Base-by-base conservation (phyloP, 345 rosid genomes). In the Salix arbutifolia region DNA sequence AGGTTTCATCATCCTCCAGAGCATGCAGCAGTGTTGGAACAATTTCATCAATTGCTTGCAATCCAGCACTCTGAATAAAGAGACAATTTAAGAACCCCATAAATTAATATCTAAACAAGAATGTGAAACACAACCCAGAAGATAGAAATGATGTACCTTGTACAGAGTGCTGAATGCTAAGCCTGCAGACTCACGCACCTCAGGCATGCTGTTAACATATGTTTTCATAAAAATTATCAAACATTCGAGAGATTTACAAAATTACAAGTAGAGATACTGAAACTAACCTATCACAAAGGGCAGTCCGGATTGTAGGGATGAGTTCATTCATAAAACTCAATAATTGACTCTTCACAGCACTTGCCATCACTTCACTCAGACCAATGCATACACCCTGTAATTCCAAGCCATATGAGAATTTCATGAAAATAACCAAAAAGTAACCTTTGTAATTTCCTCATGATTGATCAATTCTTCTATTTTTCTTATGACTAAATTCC, bases 1-100 rank as follows among this genome's bases (percentile, higher is more conserved):
- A 93, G 65, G 91, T 90, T 77, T 88, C 86, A 83, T 92, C 95
- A 81, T 96, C 97, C 86, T 93, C 98, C 77, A 96, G 85, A 21
- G 98, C 97, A 89, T 87, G 97, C 80, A 96, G 75, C 85, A 96
- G 89, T 2, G 98, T 93, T 72, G 98, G 98, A 66, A 96, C 96
- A 78, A 96, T 96, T 87, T 96, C 99, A 86, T 96, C 99, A 75
- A 96, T 92, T 78, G 98, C 99, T 91, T 91, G 98, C 95, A 96
- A 67, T 78, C 99, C 99, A 75, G 98, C 99, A 85, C 93, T 96
- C 99, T 96, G 85, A 72, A 72, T 70, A 71, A 69, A n/a, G 58
- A 58, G 18, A 67, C 16, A 64, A 17, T 18, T 35, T 68, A 23
- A 25, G 1, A 37, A 0, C 44, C 44, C 2, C 61, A 16, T 42